Percentiles rank a stretch among this genome's conserved stretches.
Evolutionary conservation across 108 stramenopile genomes (phyloP).

Genomic region (Discostella pseudostelligera): DNA sequence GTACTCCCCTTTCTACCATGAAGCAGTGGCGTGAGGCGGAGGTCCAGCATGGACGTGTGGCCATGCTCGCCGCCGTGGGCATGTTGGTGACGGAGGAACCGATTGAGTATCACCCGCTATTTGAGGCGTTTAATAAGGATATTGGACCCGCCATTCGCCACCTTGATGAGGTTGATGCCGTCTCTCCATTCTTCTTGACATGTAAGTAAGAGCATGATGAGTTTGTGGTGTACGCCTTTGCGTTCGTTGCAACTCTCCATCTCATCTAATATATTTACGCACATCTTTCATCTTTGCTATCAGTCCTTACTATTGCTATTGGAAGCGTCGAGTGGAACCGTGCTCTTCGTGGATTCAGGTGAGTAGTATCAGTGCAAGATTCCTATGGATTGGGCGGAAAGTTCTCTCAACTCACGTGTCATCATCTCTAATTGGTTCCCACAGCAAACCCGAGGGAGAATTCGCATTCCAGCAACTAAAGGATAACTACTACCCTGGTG

Average conservation of each 20-base stretch:
- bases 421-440: not conserved
- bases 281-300: not conserved
- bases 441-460: constrained; percentile 32
- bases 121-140: constrained; percentile 53
- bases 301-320: constrained; percentile 43
- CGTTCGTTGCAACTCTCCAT: no score
- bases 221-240: no score
- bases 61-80: constrained; percentile 66
- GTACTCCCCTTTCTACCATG: constrained; percentile 32
- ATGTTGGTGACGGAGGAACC: constrained; percentile 47
- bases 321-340: constrained; percentile 65
- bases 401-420: not conserved
- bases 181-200: constrained; percentile 48
- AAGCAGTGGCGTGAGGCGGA: constrained; percentile 58
- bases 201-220: not conserved
- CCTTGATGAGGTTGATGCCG: constrained; percentile 48
- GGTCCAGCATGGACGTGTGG: constrained; percentile 53
- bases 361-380: constrained; percentile 4
- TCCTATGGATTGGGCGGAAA: not conserved
- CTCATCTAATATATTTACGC: not conserved
- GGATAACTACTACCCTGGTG: constrained; percentile 65
- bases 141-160: constrained; percentile 63
- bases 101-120: constrained; percentile 52
- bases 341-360: constrained; percentile 58
- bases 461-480: constrained; percentile 57